Evolutionary conservation across 768 basidiomycete species (phyloP).

Genomic region (Cantharellus anzutake): DNA sequence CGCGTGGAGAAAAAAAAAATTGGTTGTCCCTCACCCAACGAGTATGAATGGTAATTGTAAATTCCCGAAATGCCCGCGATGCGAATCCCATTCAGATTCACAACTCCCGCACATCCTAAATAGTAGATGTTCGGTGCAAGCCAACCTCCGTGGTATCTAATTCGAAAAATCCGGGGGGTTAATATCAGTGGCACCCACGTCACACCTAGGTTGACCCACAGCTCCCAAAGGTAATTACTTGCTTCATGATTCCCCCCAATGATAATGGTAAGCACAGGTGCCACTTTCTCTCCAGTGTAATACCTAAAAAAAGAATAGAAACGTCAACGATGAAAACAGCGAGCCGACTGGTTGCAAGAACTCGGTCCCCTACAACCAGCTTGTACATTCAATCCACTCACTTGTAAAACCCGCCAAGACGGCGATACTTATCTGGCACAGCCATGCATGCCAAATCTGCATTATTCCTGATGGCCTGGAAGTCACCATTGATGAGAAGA

Average conservation of each 20-base stretch:
- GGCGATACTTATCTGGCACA: constrained; percentile 74
- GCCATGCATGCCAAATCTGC: constrained; percentile 81
- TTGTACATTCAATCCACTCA: constrained; percentile 2
- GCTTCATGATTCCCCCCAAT: constrained; percentile 98
- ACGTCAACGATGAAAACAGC: neutral
- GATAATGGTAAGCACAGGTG: constrained; percentile 76
- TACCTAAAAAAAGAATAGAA: constrained; percentile 32
- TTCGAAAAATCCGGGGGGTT: neutral
- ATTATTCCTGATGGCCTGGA: constrained; percentile 76
- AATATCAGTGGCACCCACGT: neutral
- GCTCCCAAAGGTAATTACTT: constrained; percentile 90
- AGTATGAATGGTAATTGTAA: constrained; percentile 61
- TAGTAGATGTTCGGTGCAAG: constrained; percentile 93
- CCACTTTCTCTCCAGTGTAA: constrained; percentile 64
- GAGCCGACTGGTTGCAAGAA: too few relatives aligned
- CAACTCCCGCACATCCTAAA: constrained; percentile 76
- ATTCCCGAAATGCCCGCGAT: constrained; percentile 90
- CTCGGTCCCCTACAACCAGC: too few relatives aligned
- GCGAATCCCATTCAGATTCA: constrained; percentile 71
- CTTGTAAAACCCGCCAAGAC: constrained; percentile 61
- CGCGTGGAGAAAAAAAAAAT: neutral
- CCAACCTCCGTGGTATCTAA: constrained; percentile 92
- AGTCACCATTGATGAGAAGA: constrained; percentile 89
- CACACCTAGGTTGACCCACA: constrained; percentile 30
- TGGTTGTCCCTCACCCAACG: constrained; percentile 23